Percentiles rank a stretch among this genome's conserved stretches.
These are phyloP conservation scores for Pseudoturritis turrita DNA, from an alignment of 345 rosid genomes.

Conservation along the genomic window DNA sequence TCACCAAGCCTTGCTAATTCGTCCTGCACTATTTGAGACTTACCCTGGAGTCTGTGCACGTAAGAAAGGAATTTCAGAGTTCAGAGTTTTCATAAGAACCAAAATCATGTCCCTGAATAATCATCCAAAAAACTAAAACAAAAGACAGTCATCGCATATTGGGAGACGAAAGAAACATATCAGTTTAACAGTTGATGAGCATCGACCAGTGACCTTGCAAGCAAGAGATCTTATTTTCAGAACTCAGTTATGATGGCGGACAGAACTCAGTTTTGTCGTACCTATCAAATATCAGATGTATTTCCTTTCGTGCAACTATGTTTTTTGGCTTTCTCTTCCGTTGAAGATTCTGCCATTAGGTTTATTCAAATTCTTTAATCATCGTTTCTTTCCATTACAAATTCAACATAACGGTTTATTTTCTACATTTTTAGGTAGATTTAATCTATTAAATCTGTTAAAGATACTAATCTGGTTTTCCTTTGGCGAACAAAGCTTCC, in stretches of 20 bases:
- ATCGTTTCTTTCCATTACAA: neutral
- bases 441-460: neutral
- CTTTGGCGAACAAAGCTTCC: neutral
- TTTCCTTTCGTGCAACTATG: neutral
- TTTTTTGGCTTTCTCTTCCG: neutral
- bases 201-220: constrained; percentile 2
- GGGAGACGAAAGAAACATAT: constrained; percentile 19
- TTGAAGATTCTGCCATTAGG: neutral
- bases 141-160: neutral
- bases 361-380: neutral
- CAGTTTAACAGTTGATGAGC: neutral
- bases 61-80: constrained; percentile 65
- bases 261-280: neutral
- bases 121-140: constrained; percentile 6
- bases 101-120: constrained; percentile 5
- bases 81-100: constrained; percentile 15
- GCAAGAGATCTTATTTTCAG: neutral
- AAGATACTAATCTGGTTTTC: neutral
- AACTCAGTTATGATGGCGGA: neutral
- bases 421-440: neutral
- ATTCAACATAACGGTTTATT: neutral
- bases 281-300: neutral
- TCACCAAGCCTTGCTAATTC: constrained; percentile 86
- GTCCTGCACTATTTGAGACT: constrained; percentile 85
- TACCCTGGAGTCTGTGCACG: constrained; percentile 86